Evolutionary conservation across 176 grass and related monocot genomes (phyloP).

Genomic region (Juncus inflexus): DNA sequence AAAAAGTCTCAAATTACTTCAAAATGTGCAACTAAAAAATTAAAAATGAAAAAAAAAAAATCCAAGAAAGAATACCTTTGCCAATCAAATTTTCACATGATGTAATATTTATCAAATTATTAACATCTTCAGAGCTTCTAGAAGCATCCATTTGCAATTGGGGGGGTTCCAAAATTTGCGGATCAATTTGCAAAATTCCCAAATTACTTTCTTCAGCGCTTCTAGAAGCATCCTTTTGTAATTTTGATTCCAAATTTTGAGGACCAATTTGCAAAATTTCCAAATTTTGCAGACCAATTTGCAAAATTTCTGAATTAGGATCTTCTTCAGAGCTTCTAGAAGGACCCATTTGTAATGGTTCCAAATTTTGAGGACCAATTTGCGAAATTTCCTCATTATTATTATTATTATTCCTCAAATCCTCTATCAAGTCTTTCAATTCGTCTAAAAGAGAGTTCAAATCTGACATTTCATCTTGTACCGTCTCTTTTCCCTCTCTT

Average conservation of each 20-base stretch:
- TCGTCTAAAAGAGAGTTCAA: slow-evolving; percentile 63
- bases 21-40: too few species aligned
- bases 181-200: not conserved
- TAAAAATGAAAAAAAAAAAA: not conserved
- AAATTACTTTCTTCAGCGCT: slow-evolving; percentile 17
- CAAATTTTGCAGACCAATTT: not conserved
- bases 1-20: too few species aligned
- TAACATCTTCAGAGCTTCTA: slow-evolving; percentile 1
- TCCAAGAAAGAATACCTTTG: slow-evolving; percentile 3
- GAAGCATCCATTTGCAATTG: slow-evolving; percentile 15
- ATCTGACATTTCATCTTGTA: slow-evolving; percentile 51
- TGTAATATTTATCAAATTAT: slow-evolving; percentile 17
- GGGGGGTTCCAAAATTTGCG: not conserved
- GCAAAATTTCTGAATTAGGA: not conserved
- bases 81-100: not conserved
- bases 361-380: not conserved
- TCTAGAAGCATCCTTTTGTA: slow-evolving; percentile 7
- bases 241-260: not conserved
- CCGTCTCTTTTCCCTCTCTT: slow-evolving; percentile 55
- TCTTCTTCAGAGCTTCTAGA: slow-evolving; percentile 4
- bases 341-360: slow-evolving; percentile 1
- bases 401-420: slow-evolving; percentile 41
- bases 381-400: slow-evolving; percentile 46
- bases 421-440: slow-evolving; percentile 79
- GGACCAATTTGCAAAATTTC: not conserved